Evolutionary conservation across 371 early-diverging fungal species (phyloP).

Genomic region (Thermomucor indicae-seudaticae): DNA sequence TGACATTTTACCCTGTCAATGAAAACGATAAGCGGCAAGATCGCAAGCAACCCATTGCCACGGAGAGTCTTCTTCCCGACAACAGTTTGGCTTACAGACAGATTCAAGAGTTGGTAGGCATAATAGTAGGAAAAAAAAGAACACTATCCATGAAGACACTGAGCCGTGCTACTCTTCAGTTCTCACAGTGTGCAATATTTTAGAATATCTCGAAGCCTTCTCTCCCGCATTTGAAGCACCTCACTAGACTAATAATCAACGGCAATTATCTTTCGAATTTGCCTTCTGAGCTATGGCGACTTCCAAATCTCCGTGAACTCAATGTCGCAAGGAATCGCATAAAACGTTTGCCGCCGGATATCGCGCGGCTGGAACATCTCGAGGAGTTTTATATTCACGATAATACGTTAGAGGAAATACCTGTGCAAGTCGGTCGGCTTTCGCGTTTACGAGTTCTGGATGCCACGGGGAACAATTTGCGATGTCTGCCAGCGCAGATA

Average conservation of each 20-base stretch:
- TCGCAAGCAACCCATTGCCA: constrained; percentile 1
- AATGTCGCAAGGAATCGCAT: constrained; percentile 92
- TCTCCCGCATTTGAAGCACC: constrained; percentile 23
- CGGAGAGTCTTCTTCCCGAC: constrained; percentile 4
- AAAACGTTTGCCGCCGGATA: constrained; percentile 76
- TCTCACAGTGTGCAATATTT: neutral
- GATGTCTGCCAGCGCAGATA: constrained; percentile 42
- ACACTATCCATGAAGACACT: neutral
- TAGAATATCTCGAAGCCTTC: constrained; percentile 42
- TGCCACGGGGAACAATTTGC: constrained; percentile 52
- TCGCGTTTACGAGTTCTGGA: constrained; percentile 46
- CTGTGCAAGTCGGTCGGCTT: constrained; percentile 65
- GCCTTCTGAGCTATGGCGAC: constrained; percentile 69
- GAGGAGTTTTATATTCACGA: constrained; percentile 88
- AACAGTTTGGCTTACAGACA: constrained; percentile 22
- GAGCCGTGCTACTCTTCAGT: neutral
- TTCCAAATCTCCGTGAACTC: constrained; percentile 63
- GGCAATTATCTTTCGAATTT: constrained; percentile 80
- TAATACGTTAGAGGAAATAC: constrained; percentile 84
- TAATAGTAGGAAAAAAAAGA: neutral
- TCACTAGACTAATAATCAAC: constrained; percentile 86
- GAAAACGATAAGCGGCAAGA: neutral
- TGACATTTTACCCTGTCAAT: constrained; percentile 5
- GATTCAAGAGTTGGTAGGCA: constrained; percentile 22
- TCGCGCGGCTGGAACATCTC: constrained; percentile 78